Evolutionary conservation across 805 yeast genomes (phyloP), one percentile per base, ranked within the genome.

Genomic region (Spathaspora girioi): DNA sequence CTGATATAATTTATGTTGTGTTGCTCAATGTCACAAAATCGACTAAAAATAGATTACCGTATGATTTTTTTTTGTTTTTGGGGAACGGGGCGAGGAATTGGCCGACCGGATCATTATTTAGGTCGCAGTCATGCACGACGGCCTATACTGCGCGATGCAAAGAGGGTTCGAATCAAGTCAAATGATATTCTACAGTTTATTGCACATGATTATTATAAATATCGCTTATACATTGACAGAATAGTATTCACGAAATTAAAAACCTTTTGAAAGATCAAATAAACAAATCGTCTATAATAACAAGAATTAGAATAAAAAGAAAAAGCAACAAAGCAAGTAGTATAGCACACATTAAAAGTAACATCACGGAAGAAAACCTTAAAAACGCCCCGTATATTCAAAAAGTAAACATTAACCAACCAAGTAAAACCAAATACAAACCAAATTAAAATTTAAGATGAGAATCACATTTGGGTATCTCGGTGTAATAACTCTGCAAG

Each of bases 401-500:
- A n/a, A n/a, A 41, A 41, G 15, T 20, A 41, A 41, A 41, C 23
- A 8, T 20, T 18, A 42, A 42, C 26, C 12, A 43, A 43, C 19
- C 32, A 43, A 17, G 20, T 23, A 43, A 27, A 43, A 23, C 20
- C 45, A 23, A 31, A 43, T 20, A 9, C 3, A 40, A 40, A 10
- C 18, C 18, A 40, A 40, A n/a, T 17, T 45, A 49, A 18, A 49
- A 49, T 32, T 49, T 41, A 38, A 49, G 14, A 45, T 49, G 52
- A 14, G 52, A 12, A 46, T 64, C 67, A 26, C 47, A 23, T 42
- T 50, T 57, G 6, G 86, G 86, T 32, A 81, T 73, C 61, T 81
- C 84, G 12, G 80, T 81, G 59, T 82, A 83, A 60, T 84, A 84
- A 61, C 86, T 80, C 64, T 82, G 86, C 52, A 84, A 66, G 7